Percentiles rank a stretch among this genome's conserved stretches.
These are phyloP conservation scores for Spergularia marina DNA, from an alignment of 148 eudicot species.

Conservation along the genomic window DNA sequence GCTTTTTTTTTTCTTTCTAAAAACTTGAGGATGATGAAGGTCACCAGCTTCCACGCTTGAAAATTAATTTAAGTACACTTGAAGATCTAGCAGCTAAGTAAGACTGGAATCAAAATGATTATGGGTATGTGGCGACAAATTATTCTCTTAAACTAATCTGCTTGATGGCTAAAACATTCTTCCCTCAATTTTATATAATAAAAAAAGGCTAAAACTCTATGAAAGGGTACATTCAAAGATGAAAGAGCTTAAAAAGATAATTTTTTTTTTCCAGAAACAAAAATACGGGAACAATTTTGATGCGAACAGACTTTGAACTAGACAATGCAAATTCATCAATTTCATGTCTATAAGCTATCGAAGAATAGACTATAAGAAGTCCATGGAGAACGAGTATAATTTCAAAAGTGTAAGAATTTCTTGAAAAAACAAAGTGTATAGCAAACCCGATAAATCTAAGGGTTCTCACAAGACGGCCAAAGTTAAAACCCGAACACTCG, in stretches of 20 bases:
- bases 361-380: no score
- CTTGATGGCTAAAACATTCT: conserved; percentile 13
- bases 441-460: not conserved
- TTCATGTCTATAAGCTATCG: no score
- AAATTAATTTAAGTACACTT: conserved; percentile 11
- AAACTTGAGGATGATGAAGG: conserved; percentile 23
- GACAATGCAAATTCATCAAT: no score
- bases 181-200: no score
- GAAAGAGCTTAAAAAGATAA: no score
- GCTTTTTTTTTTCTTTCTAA: conserved; percentile 3
- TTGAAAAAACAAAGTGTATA: no score
- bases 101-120: conserved; percentile 21
- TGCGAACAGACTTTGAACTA: no score
- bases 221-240: not conserved
- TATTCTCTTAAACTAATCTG: not conserved
- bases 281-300: no score
- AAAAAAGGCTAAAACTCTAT: conserved; percentile 4
- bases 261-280: no score
- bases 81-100: conserved; percentile 20
- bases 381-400: no score
- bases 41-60: conserved; percentile 5
- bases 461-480: not conserved
- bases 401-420: no score
- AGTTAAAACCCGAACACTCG: no score
- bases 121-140: conserved; percentile 15